Conservation (phyloP, 495 filamentous ascomycete species). For the Hypomontagnella monticulosa region DNA sequence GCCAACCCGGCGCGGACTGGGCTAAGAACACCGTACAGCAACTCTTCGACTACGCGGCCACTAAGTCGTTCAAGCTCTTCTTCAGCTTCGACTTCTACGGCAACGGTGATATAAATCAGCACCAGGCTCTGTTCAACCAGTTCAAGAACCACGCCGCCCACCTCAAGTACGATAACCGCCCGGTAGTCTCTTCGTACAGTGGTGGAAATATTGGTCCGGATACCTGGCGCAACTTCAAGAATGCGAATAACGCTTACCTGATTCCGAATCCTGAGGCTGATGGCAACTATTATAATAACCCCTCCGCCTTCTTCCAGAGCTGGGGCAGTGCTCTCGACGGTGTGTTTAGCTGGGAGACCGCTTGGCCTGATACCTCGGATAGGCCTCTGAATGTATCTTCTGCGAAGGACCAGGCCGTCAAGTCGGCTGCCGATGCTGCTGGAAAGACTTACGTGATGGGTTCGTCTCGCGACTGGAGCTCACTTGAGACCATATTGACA, state of each 20-base stretch:
- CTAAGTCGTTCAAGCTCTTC: constrained; percentile 50
- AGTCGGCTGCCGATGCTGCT: constrained; percentile 35
- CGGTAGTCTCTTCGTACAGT: constrained; percentile 49
- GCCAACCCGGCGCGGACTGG: constrained; percentile 39
- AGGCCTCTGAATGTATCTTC: constrained; percentile 38
- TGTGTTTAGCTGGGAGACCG: constrained; percentile 50
- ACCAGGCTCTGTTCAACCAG: constrained; percentile 39
- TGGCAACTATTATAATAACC: constrained; percentile 38
- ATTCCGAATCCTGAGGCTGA: constrained; percentile 46
- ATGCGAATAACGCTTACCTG: constrained; percentile 43
- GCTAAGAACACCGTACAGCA: constrained; percentile 41
- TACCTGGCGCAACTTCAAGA: constrained; percentile 43
- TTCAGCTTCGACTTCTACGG: constrained; percentile 54
- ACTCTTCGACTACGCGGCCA: constrained; percentile 47
- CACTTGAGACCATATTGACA: constrained; percentile 2
- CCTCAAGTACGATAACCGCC: constrained; percentile 37
- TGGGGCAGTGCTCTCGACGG: constrained; percentile 45
- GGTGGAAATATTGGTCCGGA: constrained; percentile 37
- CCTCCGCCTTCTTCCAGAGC: constrained; percentile 35
- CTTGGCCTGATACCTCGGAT: constrained; percentile 46
- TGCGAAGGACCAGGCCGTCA: constrained; percentile 34
- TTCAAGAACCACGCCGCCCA: constrained; percentile 44
- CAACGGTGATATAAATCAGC: constrained; percentile 38
- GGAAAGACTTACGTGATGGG: constrained; percentile 53
- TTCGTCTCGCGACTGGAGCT: background rate